Evolutionary conservation across 441 rosid genomes (phyloP), one percentile per base, ranked within the genome.

Genomic region (Omphalea diandra): DNA sequence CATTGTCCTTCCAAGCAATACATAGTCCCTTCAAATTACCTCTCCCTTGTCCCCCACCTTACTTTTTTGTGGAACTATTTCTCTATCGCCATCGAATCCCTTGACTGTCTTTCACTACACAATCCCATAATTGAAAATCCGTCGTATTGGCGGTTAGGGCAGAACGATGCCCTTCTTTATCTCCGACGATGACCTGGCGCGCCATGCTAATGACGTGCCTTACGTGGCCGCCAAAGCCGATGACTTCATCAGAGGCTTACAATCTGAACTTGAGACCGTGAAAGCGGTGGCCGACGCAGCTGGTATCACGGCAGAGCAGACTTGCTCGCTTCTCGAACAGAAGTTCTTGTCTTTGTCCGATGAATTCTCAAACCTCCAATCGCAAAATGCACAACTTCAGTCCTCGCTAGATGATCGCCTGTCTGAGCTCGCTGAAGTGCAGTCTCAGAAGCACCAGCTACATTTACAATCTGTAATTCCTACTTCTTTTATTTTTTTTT

Each of bases 291-390:
- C 93, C 1, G 99, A 95, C 65, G 98, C 99, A 11, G 77, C 90
- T 22, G 69, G 87, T 55, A 89, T 95, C 84, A 92, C 98, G 43
- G 98, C 97, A 60, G 99, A 95, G 84, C 99, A 95, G 74, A 90
- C 96, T 14, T 93, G 97, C 77, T 85, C 97, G 47, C 85, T 95
- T 69, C 93, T 93, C 26, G 99, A 95, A 85, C 97, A 95, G 83
- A 95, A 93, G 87, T 91, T 83, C 76, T 80, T 90, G 70, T 85
- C 98, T 18, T 82, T 95, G 20, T 81, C 94, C 18, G 71, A 77
- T 47, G 97, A 93, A 60, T 86, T 80, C 81, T 80, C 90, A 3
- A 76, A 79, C 50, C 86, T 93, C 2, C 92, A 93, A 76, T 81
- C 97, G 49, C 86, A 83, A 53, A 83, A 85, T 50, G 73, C 85